Conservation (phyloP, 345 rosid species). For the Cardamine resedifolia region DNA sequence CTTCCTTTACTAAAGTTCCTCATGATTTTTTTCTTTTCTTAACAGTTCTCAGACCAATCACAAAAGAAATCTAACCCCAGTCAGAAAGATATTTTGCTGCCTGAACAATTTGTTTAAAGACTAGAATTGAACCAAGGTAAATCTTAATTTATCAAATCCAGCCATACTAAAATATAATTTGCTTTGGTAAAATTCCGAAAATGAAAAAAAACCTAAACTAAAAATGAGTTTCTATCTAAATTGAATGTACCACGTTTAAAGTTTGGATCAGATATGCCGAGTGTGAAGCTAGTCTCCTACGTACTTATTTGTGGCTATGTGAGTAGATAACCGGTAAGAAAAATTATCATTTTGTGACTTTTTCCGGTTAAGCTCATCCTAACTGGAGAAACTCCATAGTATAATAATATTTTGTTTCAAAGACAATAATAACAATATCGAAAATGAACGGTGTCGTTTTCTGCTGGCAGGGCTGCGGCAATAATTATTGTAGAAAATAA, state of each 20-base stretch:
- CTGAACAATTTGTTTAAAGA: not conserved
- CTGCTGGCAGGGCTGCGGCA: not conserved
- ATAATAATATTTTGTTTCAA: not conserved
- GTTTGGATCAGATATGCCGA: too few species aligned
- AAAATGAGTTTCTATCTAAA: not conserved
- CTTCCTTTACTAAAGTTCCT: not conserved
- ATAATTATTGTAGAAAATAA: not conserved
- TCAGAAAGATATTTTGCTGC: not conserved
- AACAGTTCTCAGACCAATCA: too few species aligned
- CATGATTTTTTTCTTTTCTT: not conserved
- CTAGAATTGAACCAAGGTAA: not conserved
- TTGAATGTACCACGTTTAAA: not conserved
- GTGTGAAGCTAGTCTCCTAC: not conserved
- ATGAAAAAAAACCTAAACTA: not conserved
- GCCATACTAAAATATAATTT: too few species aligned
- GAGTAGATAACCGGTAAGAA: not conserved
- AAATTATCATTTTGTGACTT: not conserved
- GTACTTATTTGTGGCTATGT: not conserved
- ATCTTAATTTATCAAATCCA: not conserved
- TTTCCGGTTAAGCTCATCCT: not conserved
- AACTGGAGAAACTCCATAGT: not conserved
- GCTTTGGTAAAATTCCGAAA: not conserved
- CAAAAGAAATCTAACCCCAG: not conserved
- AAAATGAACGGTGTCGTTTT: constrained; percentile 10
- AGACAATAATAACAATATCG: not conserved